Percentiles rank a stretch among this genome's conserved stretches.
Conservation (phyloP, 2,329 filamentous ascomycete species). For the Colletotrichum shisoi region DNA sequence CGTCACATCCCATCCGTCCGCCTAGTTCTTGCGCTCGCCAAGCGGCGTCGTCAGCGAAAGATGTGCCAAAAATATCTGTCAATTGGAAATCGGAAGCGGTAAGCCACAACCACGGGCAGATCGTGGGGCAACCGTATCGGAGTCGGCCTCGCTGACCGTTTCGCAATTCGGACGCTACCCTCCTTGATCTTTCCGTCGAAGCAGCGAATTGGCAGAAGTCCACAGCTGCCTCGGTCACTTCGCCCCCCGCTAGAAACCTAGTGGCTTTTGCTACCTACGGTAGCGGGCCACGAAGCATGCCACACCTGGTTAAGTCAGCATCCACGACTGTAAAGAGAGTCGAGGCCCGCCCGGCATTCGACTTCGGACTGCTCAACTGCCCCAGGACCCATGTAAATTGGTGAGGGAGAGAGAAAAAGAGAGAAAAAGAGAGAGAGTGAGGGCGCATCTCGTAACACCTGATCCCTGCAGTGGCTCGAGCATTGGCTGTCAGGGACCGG, state of each 20-base stretch:
- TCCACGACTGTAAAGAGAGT: constrained; percentile 17
- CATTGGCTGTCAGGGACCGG: constrained; percentile 32
- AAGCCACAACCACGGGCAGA: constrained; percentile 29
- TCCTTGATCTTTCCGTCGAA: constrained; percentile 10
- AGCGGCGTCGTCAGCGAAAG: constrained; percentile 10
- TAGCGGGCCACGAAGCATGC: constrained; percentile 29
- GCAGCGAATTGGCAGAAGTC: background rate
- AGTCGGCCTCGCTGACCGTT: constrained; percentile 5
- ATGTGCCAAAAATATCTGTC: constrained; percentile 27
- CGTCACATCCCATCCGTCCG: background rate
- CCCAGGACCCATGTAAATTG: background rate
- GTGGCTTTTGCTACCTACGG: background rate
- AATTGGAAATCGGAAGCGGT: constrained; percentile 8
- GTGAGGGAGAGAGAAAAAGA: background rate
- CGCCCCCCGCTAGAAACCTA: background rate
- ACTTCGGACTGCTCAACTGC: constrained; percentile 25
- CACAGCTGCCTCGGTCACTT: constrained; percentile 22
- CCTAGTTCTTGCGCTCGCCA: background rate
- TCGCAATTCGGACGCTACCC: constrained; percentile 17
- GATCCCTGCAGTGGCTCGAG: constrained; percentile 30
- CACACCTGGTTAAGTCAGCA: constrained; percentile 10
- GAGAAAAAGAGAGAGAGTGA: too few relatives aligned
- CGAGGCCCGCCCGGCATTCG: constrained; percentile 33
- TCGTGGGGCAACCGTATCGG: constrained; percentile 7
- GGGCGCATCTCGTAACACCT: constrained; percentile 33